These are phyloP conservation scores for Yamadazyma epiphylla DNA, from an alignment of 1,139 yeast genomes.

Conservation along the genomic window DNA sequence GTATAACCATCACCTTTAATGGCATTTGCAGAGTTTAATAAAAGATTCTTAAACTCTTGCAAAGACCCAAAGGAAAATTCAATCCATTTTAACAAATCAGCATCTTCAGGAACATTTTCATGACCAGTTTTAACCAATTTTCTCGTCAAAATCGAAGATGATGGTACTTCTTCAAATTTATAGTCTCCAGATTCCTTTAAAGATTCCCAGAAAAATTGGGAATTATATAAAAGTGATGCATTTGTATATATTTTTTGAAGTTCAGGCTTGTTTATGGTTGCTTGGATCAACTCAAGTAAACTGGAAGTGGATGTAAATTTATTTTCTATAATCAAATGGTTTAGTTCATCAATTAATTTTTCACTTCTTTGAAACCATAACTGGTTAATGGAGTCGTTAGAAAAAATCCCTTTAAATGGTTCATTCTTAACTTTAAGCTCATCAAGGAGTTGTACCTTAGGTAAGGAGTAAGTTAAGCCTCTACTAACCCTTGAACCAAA, in stretches of 20 bases:
- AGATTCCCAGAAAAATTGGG: slow-evolving; percentile 56
- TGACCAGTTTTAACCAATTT: slow-evolving; percentile 6
- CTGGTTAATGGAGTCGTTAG: slow-evolving; percentile 48
- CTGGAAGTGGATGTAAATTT: slow-evolving; percentile 17
- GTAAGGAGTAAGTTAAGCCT: slow-evolving; percentile 17
- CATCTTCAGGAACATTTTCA: slow-evolving; percentile 33
- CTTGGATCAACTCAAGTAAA: slow-evolving; percentile 33
- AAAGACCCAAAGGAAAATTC: slow-evolving; percentile 62
- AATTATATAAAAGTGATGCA: slow-evolving; percentile 58
- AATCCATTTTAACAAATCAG: slow-evolving; percentile 41
- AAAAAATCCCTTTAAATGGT: slow-evolving; percentile 53
- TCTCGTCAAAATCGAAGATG: slow-evolving; percentile 4
- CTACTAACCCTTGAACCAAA: too few species aligned
- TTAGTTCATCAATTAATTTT: slow-evolving; percentile 44
- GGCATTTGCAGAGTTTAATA: slow-evolving; percentile 57
- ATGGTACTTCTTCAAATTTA: slow-evolving; percentile 15
- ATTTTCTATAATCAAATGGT: slow-evolving; percentile 30
- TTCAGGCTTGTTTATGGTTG: slow-evolving; percentile 46
- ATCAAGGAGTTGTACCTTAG: slow-evolving; percentile 31
- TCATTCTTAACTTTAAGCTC: slow-evolving; percentile 24
- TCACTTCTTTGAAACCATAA: slow-evolving; percentile 60
- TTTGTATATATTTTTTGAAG: slow-evolving; percentile 48
- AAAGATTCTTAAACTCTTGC: slow-evolving; percentile 59
- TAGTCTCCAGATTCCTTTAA: slow-evolving; percentile 28
- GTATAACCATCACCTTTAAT: slow-evolving; percentile 74